Evolutionary conservation across 2,329 filamentous ascomycete genomes (phyloP).

Genomic region (Balansia obtecta): DNA sequence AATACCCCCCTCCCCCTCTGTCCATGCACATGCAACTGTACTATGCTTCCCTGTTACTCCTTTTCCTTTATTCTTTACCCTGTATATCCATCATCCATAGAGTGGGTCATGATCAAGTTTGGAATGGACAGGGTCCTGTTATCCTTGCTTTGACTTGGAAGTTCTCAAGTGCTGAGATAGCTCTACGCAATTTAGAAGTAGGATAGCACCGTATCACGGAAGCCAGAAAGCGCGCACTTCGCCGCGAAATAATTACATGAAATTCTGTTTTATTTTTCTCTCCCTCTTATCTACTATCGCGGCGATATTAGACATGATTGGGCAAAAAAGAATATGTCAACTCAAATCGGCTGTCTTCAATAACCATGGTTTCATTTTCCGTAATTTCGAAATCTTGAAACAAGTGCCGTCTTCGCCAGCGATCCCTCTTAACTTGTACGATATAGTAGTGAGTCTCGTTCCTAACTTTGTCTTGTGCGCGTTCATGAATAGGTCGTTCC

Average conservation of each 20-base stretch:
- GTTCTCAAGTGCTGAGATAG: constrained; percentile 3
- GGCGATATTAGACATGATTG: not conserved
- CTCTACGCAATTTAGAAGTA: not conserved
- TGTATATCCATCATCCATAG: not conserved
- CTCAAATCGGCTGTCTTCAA: not conserved
- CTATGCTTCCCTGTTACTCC: not conserved
- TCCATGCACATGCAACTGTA: not conserved
- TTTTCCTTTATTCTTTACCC: not conserved
- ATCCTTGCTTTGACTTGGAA: not conserved
- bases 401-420: not conserved
- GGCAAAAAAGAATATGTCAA: not conserved
- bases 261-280: not conserved
- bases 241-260: not conserved
- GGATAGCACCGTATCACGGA: not conserved
- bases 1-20: too few relatives aligned
- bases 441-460: not conserved
- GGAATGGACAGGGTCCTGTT: not conserved
- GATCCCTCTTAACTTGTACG: not conserved
- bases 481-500: constrained; percentile 43
- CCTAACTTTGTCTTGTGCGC: not conserved
- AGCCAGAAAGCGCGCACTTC: not conserved
- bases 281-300: not conserved
- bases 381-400: not conserved
- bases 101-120: not conserved
- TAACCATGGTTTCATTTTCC: not conserved